These are phyloP conservation scores for Cadophora sp. DNA, from an alignment of 2,329 filamentous ascomycete genomes.

Conservation along the genomic window DNA sequence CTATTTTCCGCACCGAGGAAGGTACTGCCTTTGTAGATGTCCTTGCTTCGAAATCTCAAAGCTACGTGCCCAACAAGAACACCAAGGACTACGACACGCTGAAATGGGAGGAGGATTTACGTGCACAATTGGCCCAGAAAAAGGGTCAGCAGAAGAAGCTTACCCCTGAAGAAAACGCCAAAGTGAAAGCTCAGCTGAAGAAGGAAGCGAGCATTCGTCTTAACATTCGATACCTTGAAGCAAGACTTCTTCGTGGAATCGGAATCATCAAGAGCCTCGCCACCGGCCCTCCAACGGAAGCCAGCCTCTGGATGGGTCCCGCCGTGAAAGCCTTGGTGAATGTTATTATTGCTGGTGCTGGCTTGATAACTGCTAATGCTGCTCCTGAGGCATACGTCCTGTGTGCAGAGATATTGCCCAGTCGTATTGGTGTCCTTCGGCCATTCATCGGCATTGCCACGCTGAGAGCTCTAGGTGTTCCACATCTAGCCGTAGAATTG, in stretches of 20 bases:
- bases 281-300: slow-evolving; percentile 86
- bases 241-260: slow-evolving; percentile 79
- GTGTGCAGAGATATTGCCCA: slow-evolving; percentile 77
- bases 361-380: slow-evolving; percentile 79
- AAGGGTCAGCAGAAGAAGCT: slow-evolving; percentile 92
- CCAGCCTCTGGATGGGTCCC: slow-evolving; percentile 84
- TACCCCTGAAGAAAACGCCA: slow-evolving; percentile 84
- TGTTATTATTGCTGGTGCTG: slow-evolving; percentile 80
- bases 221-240: slow-evolving; percentile 72
- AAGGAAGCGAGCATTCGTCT: slow-evolving; percentile 84
- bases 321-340: slow-evolving; percentile 77
- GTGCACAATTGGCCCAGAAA: slow-evolving; percentile 87
- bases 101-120: slow-evolving; percentile 95
- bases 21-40: slow-evolving; percentile 91
- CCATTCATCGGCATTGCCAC: slow-evolving; percentile 89
- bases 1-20: slow-evolving; percentile 90
- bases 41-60: slow-evolving; percentile 79
- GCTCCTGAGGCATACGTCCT: slow-evolving; percentile 81
- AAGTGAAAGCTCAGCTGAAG: slow-evolving; percentile 87
- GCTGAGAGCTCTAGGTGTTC: slow-evolving; percentile 77
- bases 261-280: slow-evolving; percentile 85
- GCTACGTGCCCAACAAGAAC: slow-evolving; percentile 79
- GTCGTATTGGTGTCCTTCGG: slow-evolving; percentile 76
- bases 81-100: slow-evolving; percentile 94
- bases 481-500: slow-evolving; percentile 73